A percentile compares a stretch with the other conserved stretches of the same genome.
Conservation (phyloP, 768 basidiomycete species). For the Kwoniella mangroviensis region DNA sequence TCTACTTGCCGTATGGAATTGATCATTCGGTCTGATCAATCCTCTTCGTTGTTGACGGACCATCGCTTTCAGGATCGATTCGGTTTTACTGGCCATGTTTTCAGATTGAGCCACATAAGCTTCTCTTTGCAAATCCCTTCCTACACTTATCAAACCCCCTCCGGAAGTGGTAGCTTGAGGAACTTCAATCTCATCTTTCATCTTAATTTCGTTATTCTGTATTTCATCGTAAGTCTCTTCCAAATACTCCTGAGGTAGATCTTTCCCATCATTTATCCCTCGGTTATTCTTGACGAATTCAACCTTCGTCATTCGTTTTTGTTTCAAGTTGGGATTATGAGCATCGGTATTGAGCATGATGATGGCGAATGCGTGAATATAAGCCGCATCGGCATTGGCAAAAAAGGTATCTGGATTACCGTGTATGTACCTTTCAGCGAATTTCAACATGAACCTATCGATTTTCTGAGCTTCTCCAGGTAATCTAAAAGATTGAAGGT, state of each 20-base stretch:
- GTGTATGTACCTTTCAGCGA: constrained; percentile 93
- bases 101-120: constrained; percentile 94
- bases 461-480: constrained; percentile 99
- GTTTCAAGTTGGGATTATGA: constrained; percentile 91
- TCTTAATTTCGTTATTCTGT: constrained; percentile 86
- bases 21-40: constrained; percentile 70
- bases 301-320: constrained; percentile 80
- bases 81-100: constrained; percentile 95
- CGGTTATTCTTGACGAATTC: constrained; percentile 95
- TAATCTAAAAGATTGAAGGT: constrained; percentile 92
- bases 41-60: constrained; percentile 85
- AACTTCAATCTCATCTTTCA: constrained; percentile 93
- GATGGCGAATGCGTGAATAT: constrained; percentile 91
- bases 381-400: constrained; percentile 94
- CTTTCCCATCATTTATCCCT: constrained; percentile 88
- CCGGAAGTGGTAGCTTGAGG: constrained; percentile 64
- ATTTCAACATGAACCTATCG: constrained; percentile 98
- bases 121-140: constrained; percentile 91
- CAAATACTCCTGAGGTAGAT: constrained; percentile 85
- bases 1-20: constrained; percentile 95
- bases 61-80: constrained; percentile 92
- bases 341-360: constrained; percentile 98
- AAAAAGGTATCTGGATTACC: constrained; percentile 83
- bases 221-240: constrained; percentile 87
- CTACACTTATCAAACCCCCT: constrained; percentile 73